Percentiles rank a stretch among this genome's conserved stretches.
Evolutionary conservation across 1,284 basidiomycete genomes (phyloP).

Genomic region (Gomphus sp.): DNA sequence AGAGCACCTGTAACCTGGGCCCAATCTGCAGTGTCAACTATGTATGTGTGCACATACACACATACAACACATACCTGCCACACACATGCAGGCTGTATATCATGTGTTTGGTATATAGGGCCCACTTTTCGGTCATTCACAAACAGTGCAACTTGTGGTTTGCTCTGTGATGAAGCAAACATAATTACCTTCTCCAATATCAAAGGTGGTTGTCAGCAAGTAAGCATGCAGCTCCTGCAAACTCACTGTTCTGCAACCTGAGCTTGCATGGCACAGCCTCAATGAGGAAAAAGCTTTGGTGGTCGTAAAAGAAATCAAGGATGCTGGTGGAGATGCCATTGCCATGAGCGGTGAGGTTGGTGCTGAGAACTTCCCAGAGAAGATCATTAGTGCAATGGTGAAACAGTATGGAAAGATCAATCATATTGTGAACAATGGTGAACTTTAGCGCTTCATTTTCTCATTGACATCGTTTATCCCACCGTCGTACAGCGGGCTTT

Average conservation of each 20-base stretch:
- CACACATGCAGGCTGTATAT: too few species aligned
- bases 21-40: too few species aligned
- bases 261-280: conserved; percentile 33
- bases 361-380: conserved; percentile 76
- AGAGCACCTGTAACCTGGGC: too few species aligned
- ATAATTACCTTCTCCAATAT: too few species aligned
- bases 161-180: conserved; percentile 36
- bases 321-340: conserved; percentile 63
- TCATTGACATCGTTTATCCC: conserved; percentile 5
- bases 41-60: too few species aligned
- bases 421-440: conserved; percentile 44
- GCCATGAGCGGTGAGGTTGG: conserved; percentile 69
- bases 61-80: too few species aligned
- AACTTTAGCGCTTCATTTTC: conserved; percentile 17
- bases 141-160: conserved; percentile 48
- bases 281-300: conserved; percentile 54
- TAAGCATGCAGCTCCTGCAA: too few species aligned
- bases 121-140: conserved; percentile 47
- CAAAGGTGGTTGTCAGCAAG: too few species aligned
- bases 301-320: conserved; percentile 70
- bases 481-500: conserved; percentile 41
- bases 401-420: conserved; percentile 40
- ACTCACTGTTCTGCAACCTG: not conserved
- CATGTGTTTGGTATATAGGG: too few species aligned
- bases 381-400: conserved; percentile 68